These are phyloP conservation scores for Clarireedia sp. DNA, from an alignment of 2,329 filamentous ascomycete species.

Conservation along the genomic window DNA sequence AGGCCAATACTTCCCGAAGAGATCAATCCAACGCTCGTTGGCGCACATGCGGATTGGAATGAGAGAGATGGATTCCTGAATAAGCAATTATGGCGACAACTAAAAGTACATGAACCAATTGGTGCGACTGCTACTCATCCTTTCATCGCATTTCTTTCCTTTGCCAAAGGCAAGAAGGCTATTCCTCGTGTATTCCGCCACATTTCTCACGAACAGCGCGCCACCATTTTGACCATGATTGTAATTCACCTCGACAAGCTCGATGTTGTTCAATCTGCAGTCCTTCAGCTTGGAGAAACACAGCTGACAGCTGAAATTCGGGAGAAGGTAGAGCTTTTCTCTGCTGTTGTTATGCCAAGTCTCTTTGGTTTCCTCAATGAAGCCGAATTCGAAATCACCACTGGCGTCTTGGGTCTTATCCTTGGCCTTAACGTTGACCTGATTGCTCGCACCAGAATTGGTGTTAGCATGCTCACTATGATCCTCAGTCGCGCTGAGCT, in stretches of 20 bases:
- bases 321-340: conserved; percentile 90
- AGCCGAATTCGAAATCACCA: conserved; percentile 82
- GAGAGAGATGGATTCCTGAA: conserved; percentile 65
- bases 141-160: conserved; percentile 92
- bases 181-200: conserved; percentile 93
- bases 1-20: conserved; percentile 53
- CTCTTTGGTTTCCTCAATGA: conserved; percentile 87
- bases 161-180: conserved; percentile 91
- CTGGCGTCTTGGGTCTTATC: conserved; percentile 79
- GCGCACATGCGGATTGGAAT: conserved; percentile 73
- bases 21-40: conserved; percentile 59
- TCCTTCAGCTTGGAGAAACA: conserved; percentile 63
- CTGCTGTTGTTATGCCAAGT: conserved; percentile 77
- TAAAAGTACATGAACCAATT: conserved; percentile 92
- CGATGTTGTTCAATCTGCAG: conserved; percentile 78
- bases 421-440: conserved; percentile 73
- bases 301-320: conserved; percentile 69
- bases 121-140: conserved; percentile 71
- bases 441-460: conserved; percentile 81
- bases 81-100: conserved; percentile 70
- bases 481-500: conserved; percentile 90
- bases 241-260: conserved; percentile 86
- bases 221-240: conserved; percentile 93
- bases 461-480: conserved; percentile 84
- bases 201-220: conserved; percentile 83